Percentiles rank a stretch among this genome's conserved stretches.
phyloP scores from a whole-genome alignment of 2,329 filamentous ascomycete genomes.

The Colletotrichum sp. region DNA sequence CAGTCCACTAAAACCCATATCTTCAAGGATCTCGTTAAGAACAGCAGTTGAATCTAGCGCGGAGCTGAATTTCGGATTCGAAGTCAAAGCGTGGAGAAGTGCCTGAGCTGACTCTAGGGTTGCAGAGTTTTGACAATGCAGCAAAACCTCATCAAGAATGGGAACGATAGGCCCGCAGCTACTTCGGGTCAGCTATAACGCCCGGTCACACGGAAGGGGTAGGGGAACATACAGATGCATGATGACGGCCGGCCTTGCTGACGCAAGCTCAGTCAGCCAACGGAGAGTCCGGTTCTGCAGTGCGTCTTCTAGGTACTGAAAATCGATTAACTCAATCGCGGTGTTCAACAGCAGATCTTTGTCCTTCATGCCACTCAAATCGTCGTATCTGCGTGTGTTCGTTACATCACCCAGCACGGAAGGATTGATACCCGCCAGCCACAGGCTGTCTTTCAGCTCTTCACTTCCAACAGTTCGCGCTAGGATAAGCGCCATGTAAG shows the following conservation, averaged over 20 bases:
- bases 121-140: slow-evolving; percentile 66
- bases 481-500: slow-evolving; percentile 66
- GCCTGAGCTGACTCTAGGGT: slow-evolving; percentile 66
- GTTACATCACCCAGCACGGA: slow-evolving; percentile 43
- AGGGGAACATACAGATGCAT: slow-evolving; percentile 57
- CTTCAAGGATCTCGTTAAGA: slow-evolving; percentile 59
- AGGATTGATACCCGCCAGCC: slow-evolving; percentile 61
- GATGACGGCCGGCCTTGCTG: slow-evolving; percentile 59
- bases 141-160: slow-evolving; percentile 65
- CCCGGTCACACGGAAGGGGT: not conserved
- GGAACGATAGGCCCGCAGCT: slow-evolving; percentile 62
- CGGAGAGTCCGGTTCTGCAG: slow-evolving; percentile 63
- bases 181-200: slow-evolving; percentile 21
- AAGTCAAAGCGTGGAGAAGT: slow-evolving; percentile 63
- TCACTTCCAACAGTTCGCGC: slow-evolving; percentile 60
- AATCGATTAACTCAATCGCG: slow-evolving; percentile 70
- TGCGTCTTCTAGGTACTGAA: slow-evolving; percentile 66
- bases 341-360: slow-evolving; percentile 67
- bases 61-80: slow-evolving; percentile 54
- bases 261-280: slow-evolving; percentile 65
- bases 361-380: slow-evolving; percentile 56
- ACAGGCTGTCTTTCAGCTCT: slow-evolving; percentile 68
- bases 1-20: slow-evolving; percentile 67
- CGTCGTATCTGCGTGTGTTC: slow-evolving; percentile 45
- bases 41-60: slow-evolving; percentile 51